Percentiles rank a stretch among this genome's conserved stretches.
Evolutionary conservation across 257 asterid species (phyloP).

Genomic region (Handroanthus guayacan): DNA sequence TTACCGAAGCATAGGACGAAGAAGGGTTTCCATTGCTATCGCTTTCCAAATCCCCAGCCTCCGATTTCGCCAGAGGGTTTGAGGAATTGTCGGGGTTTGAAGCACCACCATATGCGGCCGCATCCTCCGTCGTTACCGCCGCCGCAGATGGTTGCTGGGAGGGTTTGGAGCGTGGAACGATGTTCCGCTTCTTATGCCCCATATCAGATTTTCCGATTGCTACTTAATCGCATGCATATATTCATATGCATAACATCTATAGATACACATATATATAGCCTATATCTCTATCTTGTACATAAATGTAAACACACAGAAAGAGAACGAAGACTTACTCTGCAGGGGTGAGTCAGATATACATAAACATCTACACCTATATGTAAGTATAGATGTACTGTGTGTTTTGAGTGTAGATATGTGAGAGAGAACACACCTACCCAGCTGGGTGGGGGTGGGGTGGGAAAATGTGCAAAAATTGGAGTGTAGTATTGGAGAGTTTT

Average conservation of each 20-base stretch:
- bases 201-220: conserved; percentile 37
- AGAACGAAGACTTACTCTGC: conserved; percentile 36
- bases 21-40: conserved; percentile 36
- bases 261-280: not conserved
- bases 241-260: conserved; percentile 19
- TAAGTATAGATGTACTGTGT: conserved; percentile 22
- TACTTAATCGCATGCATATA: conserved; percentile 50
- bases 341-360: conserved; percentile 29
- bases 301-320: not conserved
- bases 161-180: conserved; percentile 57
- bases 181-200: conserved; percentile 59
- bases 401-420: conserved; percentile 17
- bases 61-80: conserved; percentile 32
- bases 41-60: conserved; percentile 25
- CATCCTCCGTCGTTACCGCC: conserved; percentile 19
- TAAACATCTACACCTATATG: not conserved
- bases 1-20: conserved; percentile 47
- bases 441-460: conserved; percentile 12
- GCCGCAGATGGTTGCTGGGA: conserved; percentile 29
- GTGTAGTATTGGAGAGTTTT: conserved; percentile 28
- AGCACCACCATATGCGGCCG: conserved; percentile 24
- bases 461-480: conserved; percentile 36
- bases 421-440: conserved; percentile 31
- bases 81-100: conserved; percentile 24
- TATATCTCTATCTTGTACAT: not conserved